Base-by-base conservation (phyloP, 768 basidiomycete genomes). In the Artomyces pyxidatus region DNA sequence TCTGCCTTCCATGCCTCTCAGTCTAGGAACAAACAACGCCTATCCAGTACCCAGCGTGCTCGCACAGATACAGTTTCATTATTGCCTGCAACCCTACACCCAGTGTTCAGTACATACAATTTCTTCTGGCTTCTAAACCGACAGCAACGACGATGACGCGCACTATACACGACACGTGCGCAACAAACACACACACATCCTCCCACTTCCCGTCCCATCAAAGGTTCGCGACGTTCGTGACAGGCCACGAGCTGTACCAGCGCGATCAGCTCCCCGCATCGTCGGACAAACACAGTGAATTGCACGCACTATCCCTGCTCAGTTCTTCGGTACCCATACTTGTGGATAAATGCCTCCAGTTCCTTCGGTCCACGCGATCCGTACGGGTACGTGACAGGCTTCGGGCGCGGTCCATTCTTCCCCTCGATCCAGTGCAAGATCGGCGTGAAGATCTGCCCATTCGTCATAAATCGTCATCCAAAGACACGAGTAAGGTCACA, bases 401-500 rank as follows among this genome's bases (percentile, higher is more conserved):
- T 81, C 43, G 94, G 93, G 27, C 67, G 68, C 35, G 70, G 68
- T 4, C 83, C 87, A 38, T 69, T 63, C 66, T 74, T 73, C 10
- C 90, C 88, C 12, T 96, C 94, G 64, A 95, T 95, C 92, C 91
- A 94, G 71, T 94, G 93, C 57, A 96, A 67, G 64, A 95, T 87
- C 19, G 89, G 92, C 21, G 91, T 93, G 71, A 92, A 93, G 60
- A 94, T 93, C 88, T 92, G 59, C 37, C 29, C n/a, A 27, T 56
- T 32, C 12, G 48, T 57, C 43, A 47, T 21, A 23, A 43, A 38
- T 42, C 12, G 3, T n/a, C 9, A 11, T 25, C 6, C 17, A 9
- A 16, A 10, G 40, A 28, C 11, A 11, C 28, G 27, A 3, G 22
- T 17, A 48, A 14, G 30, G 27, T 35, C 46, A 65, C 77, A 41